Evolutionary conservation across 2,329 filamentous ascomycete species (phyloP).

Genomic region (Curvularia lunata): DNA sequence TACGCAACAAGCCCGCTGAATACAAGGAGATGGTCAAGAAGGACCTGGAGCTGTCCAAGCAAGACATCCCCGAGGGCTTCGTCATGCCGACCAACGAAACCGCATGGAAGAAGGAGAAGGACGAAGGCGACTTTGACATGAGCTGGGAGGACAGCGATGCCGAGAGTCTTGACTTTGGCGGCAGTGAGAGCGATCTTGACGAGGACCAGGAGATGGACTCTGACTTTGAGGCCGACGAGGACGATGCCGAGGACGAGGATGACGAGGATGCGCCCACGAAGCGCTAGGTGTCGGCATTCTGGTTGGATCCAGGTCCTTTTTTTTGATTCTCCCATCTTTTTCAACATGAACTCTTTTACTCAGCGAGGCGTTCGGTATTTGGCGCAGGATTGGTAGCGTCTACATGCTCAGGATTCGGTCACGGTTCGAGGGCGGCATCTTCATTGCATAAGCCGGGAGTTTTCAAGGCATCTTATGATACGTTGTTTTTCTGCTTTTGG

Average conservation of each 20-base stretch:
- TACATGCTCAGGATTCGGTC: constrained; percentile 7
- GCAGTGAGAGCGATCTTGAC: constrained; percentile 61
- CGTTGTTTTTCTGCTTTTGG: neutral
- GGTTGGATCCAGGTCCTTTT: neutral
- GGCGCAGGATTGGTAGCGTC: constrained; percentile 10
- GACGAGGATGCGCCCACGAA: constrained; percentile 30
- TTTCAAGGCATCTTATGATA: constrained; percentile 7
- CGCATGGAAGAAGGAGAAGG: constrained; percentile 67
- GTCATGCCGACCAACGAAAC: constrained; percentile 77
- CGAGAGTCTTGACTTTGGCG: constrained; percentile 71
- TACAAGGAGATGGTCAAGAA: constrained; percentile 75
- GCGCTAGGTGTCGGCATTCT: constrained; percentile 5
- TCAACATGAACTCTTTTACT: constrained; percentile 14
- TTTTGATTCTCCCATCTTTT: constrained; percentile 11
- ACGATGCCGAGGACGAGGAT: constrained; percentile 41
- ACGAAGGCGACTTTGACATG: constrained; percentile 66
- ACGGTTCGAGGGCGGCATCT: constrained; percentile 15
- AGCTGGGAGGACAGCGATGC: constrained; percentile 55
- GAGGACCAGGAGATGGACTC: constrained; percentile 65
- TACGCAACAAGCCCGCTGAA: constrained; percentile 71
- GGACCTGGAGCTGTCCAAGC: constrained; percentile 74
- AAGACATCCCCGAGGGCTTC: constrained; percentile 79
- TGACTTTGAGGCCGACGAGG: constrained; percentile 63
- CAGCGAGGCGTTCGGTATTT: constrained; percentile 36
- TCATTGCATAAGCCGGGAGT: constrained; percentile 25